phyloP scores from a whole-genome alignment of 495 filamentous ascomycete species.

The Cladorrhinum samala region DNA sequence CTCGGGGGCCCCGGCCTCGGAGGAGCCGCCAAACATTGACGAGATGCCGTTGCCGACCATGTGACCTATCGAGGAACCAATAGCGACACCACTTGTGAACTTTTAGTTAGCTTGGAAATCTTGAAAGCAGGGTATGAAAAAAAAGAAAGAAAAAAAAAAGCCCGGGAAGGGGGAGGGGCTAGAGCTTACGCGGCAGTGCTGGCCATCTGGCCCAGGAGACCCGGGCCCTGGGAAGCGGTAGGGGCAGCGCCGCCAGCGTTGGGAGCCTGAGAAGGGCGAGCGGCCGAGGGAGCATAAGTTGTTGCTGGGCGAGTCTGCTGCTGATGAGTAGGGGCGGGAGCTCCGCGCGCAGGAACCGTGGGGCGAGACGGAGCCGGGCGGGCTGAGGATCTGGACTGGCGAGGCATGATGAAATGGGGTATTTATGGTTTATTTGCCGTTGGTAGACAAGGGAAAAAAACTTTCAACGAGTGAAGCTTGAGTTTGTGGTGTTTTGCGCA shows the following conservation, averaged over 20 bases:
- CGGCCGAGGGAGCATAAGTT: constrained; percentile 55
- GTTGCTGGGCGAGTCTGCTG: constrained; percentile 58
- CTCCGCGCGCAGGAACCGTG: constrained; percentile 54
- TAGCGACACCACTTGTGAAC: constrained; percentile 74
- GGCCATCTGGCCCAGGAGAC: constrained; percentile 80
- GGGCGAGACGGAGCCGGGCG: constrained; percentile 58
- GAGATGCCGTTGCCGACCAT: constrained; percentile 89
- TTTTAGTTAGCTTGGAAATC: background rate
- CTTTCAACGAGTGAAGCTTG: constrained; percentile 1
- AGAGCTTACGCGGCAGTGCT: constrained; percentile 71
- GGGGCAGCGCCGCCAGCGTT: constrained; percentile 40
- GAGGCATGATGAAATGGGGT: constrained; percentile 60
- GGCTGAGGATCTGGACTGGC: constrained; percentile 64
- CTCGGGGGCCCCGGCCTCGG: constrained; percentile 55
- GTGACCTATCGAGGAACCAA: constrained; percentile 92
- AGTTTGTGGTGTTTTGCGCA: background rate
- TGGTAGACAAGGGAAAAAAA: background rate
- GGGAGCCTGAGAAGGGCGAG: constrained; percentile 40
- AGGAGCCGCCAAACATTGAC: constrained; percentile 70
- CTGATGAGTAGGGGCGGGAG: constrained; percentile 51
- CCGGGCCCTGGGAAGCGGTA: constrained; percentile 52
- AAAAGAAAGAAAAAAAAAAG: background rate
- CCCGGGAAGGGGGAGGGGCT: constrained; percentile 8
- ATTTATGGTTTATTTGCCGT: constrained; percentile 8
- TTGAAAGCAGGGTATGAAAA: constrained; percentile 9